These are phyloP conservation scores for Colletotrichum nymphaeae DNA, from an alignment of 2,329 filamentous ascomycete genomes.

Conservation along the genomic window DNA sequence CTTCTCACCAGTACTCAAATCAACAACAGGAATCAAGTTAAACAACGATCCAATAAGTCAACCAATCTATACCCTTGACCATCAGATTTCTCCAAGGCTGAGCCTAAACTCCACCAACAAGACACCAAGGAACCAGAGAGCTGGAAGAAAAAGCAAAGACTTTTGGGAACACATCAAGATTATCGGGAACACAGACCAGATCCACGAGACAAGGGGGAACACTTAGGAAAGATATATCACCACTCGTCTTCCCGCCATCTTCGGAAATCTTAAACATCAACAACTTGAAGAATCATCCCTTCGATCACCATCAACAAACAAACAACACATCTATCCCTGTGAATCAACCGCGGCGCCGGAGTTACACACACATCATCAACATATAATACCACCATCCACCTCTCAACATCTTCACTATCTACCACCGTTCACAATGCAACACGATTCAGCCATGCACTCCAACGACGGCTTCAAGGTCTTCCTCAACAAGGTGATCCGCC, in stretches of 20 bases:
- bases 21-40: background rate
- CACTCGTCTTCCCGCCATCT: background rate
- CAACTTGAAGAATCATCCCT: background rate
- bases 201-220: constrained; percentile 17
- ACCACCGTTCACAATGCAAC: constrained; percentile 18
- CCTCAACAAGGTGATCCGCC: constrained; percentile 56
- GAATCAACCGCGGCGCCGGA: background rate
- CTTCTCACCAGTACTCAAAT: background rate
- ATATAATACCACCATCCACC: background rate
- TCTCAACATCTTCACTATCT: background rate
- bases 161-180: background rate
- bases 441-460: constrained; percentile 41
- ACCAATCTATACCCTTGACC: background rate
- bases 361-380: background rate
- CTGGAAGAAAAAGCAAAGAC: constrained; percentile 27
- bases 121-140: constrained; percentile 20
- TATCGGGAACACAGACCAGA: background rate
- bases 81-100: background rate
- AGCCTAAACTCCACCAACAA: background rate
- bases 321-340: background rate
- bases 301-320: background rate
- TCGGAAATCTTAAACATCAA: background rate
- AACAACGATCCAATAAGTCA: background rate
- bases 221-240: constrained; percentile 10
- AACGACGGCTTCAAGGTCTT: constrained; percentile 57